Conservation (phyloP, 78 protist species). For the Dictyostelium capitatum region DNA sequence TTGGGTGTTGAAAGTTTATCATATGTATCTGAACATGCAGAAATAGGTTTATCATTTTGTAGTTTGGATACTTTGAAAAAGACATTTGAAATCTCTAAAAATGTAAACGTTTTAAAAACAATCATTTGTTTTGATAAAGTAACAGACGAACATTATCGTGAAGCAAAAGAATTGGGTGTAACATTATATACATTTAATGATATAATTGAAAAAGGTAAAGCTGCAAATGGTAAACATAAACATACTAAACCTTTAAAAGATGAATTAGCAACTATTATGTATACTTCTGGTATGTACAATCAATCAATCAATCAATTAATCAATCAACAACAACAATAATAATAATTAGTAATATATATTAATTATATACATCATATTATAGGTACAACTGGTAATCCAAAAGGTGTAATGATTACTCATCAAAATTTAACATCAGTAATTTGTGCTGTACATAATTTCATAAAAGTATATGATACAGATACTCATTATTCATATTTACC, state of each 20-base stretch:
- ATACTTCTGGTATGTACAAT: constrained; percentile 88
- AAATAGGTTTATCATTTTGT: constrained; percentile 62
- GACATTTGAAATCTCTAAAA: neutral
- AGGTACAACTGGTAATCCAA: constrained; percentile 93
- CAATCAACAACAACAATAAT: constrained; percentile 57
- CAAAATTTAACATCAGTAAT: constrained; percentile 77
- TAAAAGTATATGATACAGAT: constrained; percentile 56
- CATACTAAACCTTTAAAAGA: constrained; percentile 63
- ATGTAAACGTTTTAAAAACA: constrained; percentile 19
- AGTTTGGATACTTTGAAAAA: constrained; percentile 26
- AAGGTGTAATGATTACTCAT: constrained; percentile 93
- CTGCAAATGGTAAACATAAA: neutral
- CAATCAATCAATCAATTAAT: too few species aligned
- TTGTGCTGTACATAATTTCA: constrained; percentile 27
- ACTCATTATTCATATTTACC: constrained; percentile 86
- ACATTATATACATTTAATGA: constrained; percentile 11
- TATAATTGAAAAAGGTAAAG: constrained; percentile 16
- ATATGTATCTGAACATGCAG: constrained; percentile 83
- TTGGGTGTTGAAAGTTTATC: constrained; percentile 64
- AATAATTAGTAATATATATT: constrained; percentile 58
- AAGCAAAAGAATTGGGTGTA: neutral
- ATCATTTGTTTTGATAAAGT: constrained; percentile 60
- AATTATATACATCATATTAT: too few species aligned
- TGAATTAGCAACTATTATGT: constrained; percentile 85
- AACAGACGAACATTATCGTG: neutral